Percentiles rank a stretch among this genome's conserved stretches.
Evolutionary conservation across 2,329 filamentous ascomycete species (phyloP).

Genomic region (Clarireedia hainanense): DNA sequence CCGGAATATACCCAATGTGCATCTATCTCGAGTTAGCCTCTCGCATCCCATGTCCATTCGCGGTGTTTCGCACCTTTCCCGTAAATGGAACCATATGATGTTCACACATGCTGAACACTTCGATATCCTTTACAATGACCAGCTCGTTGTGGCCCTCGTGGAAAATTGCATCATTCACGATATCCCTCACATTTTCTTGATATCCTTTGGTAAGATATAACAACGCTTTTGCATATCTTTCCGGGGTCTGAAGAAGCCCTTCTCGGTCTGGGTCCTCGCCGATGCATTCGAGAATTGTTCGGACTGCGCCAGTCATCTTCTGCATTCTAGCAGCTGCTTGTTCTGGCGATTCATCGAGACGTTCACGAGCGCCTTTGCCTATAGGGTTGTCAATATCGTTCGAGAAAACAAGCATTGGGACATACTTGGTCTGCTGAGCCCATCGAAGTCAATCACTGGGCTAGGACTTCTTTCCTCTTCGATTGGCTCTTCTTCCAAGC

Average conservation of each 20-base stretch:
- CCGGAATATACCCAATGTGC: conserved; percentile 97
- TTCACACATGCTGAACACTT: conserved; percentile 90
- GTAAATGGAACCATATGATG: conserved; percentile 96
- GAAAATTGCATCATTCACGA: conserved; percentile 91
- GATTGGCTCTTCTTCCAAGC: conserved; percentile 12
- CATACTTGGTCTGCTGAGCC: conserved; percentile 51
- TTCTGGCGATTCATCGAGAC: conserved; percentile 48
- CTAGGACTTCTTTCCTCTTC: conserved; percentile 39
- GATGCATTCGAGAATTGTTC: conserved; percentile 60
- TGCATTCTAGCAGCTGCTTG: conserved; percentile 44
- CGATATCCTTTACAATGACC: conserved; percentile 96
- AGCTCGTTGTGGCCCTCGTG: conserved; percentile 95
- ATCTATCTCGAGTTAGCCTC: conserved; percentile 49
- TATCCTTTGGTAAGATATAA: conserved; percentile 96
- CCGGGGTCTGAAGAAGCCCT: conserved; percentile 61
- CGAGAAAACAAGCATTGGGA: not conserved
- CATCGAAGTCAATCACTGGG: conserved; percentile 54
- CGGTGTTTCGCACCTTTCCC: conserved; percentile 60
- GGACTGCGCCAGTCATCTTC: conserved; percentile 53
- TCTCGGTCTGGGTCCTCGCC: conserved; percentile 61
- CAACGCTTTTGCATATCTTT: conserved; percentile 90
- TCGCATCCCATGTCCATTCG: not conserved
- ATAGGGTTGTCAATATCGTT: not conserved
- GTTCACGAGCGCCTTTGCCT: conserved; percentile 57
- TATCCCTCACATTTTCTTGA: conserved; percentile 84